Conservation (phyloP, 352 stramenopile genomes). For the Saprolegnia diclina region DNA sequence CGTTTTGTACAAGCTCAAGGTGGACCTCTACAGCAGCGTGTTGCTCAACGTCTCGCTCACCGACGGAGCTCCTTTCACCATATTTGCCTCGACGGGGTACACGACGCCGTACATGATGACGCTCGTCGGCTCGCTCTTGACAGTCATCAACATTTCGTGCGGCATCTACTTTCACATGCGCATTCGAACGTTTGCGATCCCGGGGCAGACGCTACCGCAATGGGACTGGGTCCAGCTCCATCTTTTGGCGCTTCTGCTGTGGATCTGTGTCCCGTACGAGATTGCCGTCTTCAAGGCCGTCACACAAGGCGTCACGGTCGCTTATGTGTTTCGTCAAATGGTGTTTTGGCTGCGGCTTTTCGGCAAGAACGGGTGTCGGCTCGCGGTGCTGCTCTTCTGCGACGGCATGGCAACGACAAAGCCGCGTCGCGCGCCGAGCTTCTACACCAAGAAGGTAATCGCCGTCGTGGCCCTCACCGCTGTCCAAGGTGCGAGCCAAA, state of each 20-base stretch:
- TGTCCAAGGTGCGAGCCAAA: slow-evolving; percentile 9
- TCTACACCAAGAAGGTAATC: slow-evolving; percentile 10
- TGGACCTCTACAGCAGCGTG: slow-evolving; percentile 9
- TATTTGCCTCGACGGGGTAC: background rate
- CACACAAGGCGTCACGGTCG: background rate
- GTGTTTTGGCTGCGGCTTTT: slow-evolving; percentile 20
- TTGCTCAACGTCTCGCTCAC: background rate
- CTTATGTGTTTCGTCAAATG: background rate
- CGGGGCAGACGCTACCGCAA: slow-evolving; percentile 1
- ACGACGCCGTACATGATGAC: slow-evolving; percentile 11
- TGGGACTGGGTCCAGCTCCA: slow-evolving; percentile 10
- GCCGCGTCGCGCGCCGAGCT: background rate
- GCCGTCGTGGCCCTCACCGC: background rate
- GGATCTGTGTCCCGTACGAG: slow-evolving; percentile 8
- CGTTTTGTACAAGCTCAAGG: background rate
- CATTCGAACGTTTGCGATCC: background rate
- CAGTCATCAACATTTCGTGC: slow-evolving; percentile 2
- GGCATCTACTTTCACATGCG: slow-evolving; percentile 12
- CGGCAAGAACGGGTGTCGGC: background rate
- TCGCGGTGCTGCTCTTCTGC: slow-evolving; percentile 24
- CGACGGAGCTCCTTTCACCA: background rate
- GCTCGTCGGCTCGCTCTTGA: background rate
- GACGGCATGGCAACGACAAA: slow-evolving; percentile 10
- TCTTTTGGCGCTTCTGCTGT: background rate
- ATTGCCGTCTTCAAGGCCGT: slow-evolving; percentile 2